phyloP scores from a whole-genome alignment of 1,284 basidiomycete species.

The Tilletia indica region DNA sequence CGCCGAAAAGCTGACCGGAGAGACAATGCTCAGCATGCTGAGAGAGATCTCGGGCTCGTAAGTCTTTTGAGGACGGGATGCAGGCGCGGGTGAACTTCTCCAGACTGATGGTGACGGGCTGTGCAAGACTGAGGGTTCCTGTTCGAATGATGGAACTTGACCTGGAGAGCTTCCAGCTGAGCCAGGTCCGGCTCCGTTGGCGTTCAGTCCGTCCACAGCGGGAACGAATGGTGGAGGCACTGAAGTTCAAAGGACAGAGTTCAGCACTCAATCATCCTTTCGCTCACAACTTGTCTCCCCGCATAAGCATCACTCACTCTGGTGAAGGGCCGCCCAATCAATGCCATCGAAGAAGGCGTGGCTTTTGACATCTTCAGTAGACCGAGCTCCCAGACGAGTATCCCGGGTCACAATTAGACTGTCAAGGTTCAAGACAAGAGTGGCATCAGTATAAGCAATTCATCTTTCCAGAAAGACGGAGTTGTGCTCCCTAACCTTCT shows the following conservation, averaged over 20 bases:
- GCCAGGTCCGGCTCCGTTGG: not conserved
- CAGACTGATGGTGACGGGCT: slow-evolving; percentile 26
- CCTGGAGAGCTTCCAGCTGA: slow-evolving; percentile 6
- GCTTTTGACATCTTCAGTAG: slow-evolving; percentile 36
- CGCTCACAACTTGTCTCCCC: not conserved
- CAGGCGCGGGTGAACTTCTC: not conserved
- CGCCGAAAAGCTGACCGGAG: slow-evolving; percentile 39
- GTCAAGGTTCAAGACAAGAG: too few species aligned
- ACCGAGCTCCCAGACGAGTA: slow-evolving; percentile 35
- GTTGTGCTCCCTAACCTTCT: not conserved
- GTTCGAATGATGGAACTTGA: slow-evolving; percentile 13
- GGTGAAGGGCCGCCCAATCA: slow-evolving; percentile 32
- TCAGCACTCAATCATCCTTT: too few species aligned
- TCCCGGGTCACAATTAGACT: slow-evolving; percentile 29
- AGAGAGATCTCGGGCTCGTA: not conserved
- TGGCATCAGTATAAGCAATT: too few species aligned
- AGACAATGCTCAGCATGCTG: not conserved
- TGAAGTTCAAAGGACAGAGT: not conserved
- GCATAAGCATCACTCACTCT: not conserved
- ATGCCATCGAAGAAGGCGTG: slow-evolving; percentile 39
- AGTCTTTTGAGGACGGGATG: not conserved
- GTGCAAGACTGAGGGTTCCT: slow-evolving; percentile 28
- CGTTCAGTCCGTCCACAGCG: not conserved
- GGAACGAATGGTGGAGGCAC: slow-evolving; percentile 39
- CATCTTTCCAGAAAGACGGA: too few species aligned